Percentiles rank a stretch among this genome's conserved stretches.
phyloP scores from a whole-genome alignment of 116 monocot species.

The Dioscorea cayenensis region DNA sequence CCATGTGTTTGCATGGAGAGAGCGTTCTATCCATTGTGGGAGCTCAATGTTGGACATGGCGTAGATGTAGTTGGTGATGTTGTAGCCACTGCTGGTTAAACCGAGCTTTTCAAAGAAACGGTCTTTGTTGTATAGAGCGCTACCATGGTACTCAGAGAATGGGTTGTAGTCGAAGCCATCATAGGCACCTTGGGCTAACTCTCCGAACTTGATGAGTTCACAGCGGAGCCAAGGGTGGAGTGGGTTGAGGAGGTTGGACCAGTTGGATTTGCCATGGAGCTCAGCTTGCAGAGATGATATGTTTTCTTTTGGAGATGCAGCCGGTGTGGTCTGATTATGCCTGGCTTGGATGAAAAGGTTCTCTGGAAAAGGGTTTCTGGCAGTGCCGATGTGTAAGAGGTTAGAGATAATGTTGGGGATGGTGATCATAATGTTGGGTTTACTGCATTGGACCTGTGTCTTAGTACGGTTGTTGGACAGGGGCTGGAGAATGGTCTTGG shows the following conservation, averaged over 20 bases:
- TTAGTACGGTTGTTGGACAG: background rate
- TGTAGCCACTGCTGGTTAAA: constrained; percentile 27
- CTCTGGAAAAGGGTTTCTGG: background rate
- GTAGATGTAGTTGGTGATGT: constrained; percentile 40
- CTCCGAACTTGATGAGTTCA: constrained; percentile 59
- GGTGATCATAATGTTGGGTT: constrained; percentile 7
- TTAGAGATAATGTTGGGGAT: constrained; percentile 19
- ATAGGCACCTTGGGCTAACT: constrained; percentile 47
- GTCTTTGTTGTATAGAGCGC: constrained; percentile 21
- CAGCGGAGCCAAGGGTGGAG: constrained; percentile 51
- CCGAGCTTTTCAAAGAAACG: constrained; percentile 26
- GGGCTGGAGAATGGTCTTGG: constrained; percentile 6
- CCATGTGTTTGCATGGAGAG: constrained; percentile 31
- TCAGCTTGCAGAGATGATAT: constrained; percentile 26
- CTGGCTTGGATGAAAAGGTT: background rate
- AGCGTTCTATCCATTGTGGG: constrained; percentile 37
- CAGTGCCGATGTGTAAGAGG: constrained; percentile 14
- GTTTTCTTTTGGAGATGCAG: constrained; percentile 33
- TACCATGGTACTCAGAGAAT: constrained; percentile 27
- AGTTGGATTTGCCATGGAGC: constrained; percentile 39
- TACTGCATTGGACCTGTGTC: background rate
- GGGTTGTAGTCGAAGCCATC: constrained; percentile 55
- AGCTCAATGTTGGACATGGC: constrained; percentile 44
- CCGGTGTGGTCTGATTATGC: constrained; percentile 6
- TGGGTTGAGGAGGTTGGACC: constrained; percentile 39